A percentile compares a stretch with the other conserved stretches of the same genome.
Conservation (phyloP, 345 rosid genomes). For the Eucalyptus grandis region DNA sequence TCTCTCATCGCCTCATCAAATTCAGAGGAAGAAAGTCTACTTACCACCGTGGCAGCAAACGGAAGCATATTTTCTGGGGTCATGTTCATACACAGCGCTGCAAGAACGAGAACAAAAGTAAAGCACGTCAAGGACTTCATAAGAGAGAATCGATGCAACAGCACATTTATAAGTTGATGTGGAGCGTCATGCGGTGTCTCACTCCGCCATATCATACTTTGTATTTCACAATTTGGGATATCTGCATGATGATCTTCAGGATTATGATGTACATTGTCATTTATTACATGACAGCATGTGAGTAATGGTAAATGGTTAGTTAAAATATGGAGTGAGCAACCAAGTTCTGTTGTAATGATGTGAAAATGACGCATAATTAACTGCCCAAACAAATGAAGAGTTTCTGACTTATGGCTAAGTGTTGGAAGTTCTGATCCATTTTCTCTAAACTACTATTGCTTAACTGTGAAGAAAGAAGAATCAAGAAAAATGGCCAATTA, state of each 20-base stretch:
- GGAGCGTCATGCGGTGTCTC: neutral
- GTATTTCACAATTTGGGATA: neutral
- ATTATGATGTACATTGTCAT: no score
- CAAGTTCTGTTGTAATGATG: neutral
- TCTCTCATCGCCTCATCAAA: neutral
- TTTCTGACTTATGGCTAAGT: neutral
- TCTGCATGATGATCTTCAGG: neutral
- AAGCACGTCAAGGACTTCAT: neutral
- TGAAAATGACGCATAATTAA: neutral
- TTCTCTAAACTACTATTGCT: no score
- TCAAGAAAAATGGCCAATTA: no score
- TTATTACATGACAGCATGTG: neutral
- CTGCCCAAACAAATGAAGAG: neutral
- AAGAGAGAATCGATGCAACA: neutral
- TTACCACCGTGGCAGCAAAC: constrained; percentile 84
- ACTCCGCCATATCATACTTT: neutral
- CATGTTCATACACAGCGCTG: constrained; percentile 57
- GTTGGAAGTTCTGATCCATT: no score
- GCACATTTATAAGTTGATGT: neutral
- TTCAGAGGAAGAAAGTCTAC: neutral
- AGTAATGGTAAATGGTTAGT: neutral
- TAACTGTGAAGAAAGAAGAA: no score
- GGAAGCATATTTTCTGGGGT: constrained; percentile 73
- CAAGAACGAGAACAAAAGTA: neutral
- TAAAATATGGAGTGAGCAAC: neutral